Evolutionary conservation across 2,329 filamentous ascomycete species (phyloP).

Genomic region (Microcyclosporella mali): DNA sequence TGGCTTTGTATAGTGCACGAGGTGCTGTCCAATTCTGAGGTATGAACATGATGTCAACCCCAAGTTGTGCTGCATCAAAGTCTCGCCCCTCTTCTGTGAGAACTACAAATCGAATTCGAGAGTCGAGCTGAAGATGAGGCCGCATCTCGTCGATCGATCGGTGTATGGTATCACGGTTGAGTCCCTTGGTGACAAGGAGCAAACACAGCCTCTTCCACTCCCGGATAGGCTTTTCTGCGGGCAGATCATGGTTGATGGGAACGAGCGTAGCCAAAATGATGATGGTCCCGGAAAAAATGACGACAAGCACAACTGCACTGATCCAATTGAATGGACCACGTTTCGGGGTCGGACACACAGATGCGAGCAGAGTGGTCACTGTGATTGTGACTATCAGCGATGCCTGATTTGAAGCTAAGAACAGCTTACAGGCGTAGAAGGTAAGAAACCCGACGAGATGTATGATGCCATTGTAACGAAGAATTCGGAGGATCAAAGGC

Average conservation of each 20-base stretch:
- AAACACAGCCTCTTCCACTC: not conserved
- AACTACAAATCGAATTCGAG: conserved; percentile 2
- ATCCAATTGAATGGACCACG: not conserved
- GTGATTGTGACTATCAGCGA: not conserved
- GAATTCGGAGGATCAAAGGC: not conserved
- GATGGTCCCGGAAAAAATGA: not conserved
- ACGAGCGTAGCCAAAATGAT: not conserved
- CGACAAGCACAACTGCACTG: not conserved
- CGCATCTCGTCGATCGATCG: conserved; percentile 1
- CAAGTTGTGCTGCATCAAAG: not conserved
- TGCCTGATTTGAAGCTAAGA: not conserved
- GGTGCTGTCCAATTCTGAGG: not conserved
- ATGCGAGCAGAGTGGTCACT: not conserved
- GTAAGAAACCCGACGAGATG: not conserved
- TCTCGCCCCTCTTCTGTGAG: not conserved
- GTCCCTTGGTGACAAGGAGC: conserved; percentile 2
- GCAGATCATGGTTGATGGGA: not conserved
- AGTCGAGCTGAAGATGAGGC: not conserved
- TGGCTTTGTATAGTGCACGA: conserved; percentile 1
- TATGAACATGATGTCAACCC: conserved; percentile 1
- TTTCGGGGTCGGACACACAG: not conserved
- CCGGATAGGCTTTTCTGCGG: not conserved
- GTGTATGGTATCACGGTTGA: conserved; percentile 1
- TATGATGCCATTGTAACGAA: not conserved
- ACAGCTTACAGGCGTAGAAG: not conserved